phyloP scores from a whole-genome alignment of 768 basidiomycete species.

The Dioszegia hungarica region DNA sequence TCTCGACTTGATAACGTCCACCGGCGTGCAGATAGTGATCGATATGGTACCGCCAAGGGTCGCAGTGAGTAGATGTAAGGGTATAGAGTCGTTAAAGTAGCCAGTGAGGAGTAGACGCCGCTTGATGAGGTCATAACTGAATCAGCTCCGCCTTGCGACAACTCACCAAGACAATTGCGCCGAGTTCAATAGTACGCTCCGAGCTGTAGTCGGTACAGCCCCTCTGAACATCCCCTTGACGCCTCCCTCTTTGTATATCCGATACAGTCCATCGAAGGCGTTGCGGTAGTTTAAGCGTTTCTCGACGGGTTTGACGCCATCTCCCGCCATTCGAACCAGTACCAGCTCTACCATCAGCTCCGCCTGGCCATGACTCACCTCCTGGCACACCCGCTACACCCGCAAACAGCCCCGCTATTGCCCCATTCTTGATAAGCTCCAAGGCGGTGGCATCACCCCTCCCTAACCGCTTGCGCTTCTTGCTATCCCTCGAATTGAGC shows the following conservation, averaged over 20 bases:
- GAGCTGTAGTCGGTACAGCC: constrained; percentile 1
- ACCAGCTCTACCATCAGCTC: constrained; percentile 13
- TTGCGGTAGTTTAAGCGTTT: constrained; percentile 15
- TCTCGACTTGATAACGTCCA: constrained; percentile 25
- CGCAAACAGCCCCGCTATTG: constrained; percentile 17
- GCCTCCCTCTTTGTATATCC: constrained; percentile 18
- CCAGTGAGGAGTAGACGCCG: constrained; percentile 7
- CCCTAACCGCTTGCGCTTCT: background rate
- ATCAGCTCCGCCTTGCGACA: background rate
- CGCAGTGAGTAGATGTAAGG: constrained; percentile 17
- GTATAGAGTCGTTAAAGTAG: constrained; percentile 10
- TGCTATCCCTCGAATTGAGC: constrained; percentile 11
- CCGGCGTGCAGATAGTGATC: constrained; percentile 14
- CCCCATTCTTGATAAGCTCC: constrained; percentile 13
- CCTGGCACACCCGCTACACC: constrained; percentile 21
- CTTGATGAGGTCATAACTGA: constrained; percentile 27
- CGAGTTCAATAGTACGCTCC: constrained; percentile 21
- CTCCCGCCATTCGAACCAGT: constrained; percentile 20
- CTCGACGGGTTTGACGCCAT: constrained; percentile 16
- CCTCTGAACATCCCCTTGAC: constrained; percentile 17
- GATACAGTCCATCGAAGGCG: constrained; percentile 14
- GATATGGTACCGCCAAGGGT: constrained; percentile 19
- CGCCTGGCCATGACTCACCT: background rate
- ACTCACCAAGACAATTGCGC: constrained; percentile 18
- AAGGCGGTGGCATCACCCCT: background rate